phyloP scores from a whole-genome alignment of 2,329 filamentous ascomycete species.

The Talaromyces sp. region DNA sequence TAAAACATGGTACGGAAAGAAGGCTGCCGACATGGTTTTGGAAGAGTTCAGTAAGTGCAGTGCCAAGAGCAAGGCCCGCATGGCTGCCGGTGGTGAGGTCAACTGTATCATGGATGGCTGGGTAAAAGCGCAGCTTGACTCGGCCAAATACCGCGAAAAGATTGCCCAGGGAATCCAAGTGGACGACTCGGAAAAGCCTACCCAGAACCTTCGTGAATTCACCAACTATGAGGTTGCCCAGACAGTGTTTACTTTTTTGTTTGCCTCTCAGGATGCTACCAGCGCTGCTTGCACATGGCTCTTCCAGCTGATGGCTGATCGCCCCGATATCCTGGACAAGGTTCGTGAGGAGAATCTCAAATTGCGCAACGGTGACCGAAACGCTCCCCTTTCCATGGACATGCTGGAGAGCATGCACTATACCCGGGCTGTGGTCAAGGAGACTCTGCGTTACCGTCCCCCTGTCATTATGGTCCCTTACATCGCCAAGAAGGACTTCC shows the following conservation, averaged over 20 bases:
- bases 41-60: constrained; percentile 86
- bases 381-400: constrained; percentile 70
- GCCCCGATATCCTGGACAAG: constrained; percentile 84
- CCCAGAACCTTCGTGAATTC: constrained; percentile 77
- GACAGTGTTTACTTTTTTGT: constrained; percentile 93
- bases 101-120: constrained; percentile 95
- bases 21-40: constrained; percentile 86
- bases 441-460: constrained; percentile 87
- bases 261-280: constrained; percentile 95
- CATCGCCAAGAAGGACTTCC: constrained; percentile 89
- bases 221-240: constrained; percentile 86
- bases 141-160: constrained; percentile 73
- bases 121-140: constrained; percentile 83
- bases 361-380: constrained; percentile 67
- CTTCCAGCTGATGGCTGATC: constrained; percentile 89
- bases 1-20: constrained; percentile 96
- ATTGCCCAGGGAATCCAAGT: constrained; percentile 65
- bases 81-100: constrained; percentile 80
- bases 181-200: constrained; percentile 71
- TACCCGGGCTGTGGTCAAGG: constrained; percentile 85
- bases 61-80: constrained; percentile 86
- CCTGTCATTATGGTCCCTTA: constrained; percentile 98
- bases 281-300: constrained; percentile 91
- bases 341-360: constrained; percentile 85
- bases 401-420: constrained; percentile 84